Evolutionary conservation across 2,329 filamentous ascomycete species (phyloP).

Genomic region (Fusarium sp.): DNA sequence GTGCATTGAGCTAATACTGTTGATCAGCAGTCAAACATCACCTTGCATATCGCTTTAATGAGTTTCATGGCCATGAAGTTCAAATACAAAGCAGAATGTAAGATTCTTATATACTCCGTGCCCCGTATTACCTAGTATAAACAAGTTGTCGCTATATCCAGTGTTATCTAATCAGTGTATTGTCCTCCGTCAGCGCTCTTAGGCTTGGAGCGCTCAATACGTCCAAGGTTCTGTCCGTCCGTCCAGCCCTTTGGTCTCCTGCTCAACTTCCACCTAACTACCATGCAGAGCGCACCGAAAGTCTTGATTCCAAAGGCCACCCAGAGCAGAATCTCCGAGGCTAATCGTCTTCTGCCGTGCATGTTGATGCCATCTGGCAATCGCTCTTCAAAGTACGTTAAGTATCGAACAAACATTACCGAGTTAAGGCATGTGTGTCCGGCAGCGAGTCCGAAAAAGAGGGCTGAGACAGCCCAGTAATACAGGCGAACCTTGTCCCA

Average conservation of each 20-base stretch:
- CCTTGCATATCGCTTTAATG: neutral
- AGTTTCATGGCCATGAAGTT: neutral
- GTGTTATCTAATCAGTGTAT: conserved; percentile 34
- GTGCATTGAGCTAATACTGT: neutral
- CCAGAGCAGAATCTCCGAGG: conserved; percentile 37
- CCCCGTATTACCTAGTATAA: neutral
- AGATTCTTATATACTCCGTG: neutral
- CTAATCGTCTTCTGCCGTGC: conserved; percentile 29
- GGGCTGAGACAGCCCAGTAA: conserved; percentile 41
- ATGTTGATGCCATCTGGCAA: conserved; percentile 43
- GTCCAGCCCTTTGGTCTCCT: conserved; percentile 42
- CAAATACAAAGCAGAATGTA: neutral
- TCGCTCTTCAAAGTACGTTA: conserved; percentile 35
- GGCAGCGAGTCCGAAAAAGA: conserved; percentile 37
- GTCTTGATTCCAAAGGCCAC: conserved; percentile 32
- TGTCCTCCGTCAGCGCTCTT: conserved; percentile 15
- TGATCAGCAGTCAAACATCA: neutral
- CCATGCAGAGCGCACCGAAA: conserved; percentile 39
- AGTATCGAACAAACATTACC: conserved; percentile 31
- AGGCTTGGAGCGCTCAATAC: conserved; percentile 24
- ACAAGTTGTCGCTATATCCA: neutral
- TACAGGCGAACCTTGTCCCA: conserved; percentile 44
- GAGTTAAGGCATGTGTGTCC: conserved; percentile 32
- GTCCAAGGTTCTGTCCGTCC: conserved; percentile 37
- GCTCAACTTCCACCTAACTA: conserved; percentile 40